Base-by-base conservation (phyloP, 1,139 yeast genomes). In the Taiozyma sp. region DNA sequence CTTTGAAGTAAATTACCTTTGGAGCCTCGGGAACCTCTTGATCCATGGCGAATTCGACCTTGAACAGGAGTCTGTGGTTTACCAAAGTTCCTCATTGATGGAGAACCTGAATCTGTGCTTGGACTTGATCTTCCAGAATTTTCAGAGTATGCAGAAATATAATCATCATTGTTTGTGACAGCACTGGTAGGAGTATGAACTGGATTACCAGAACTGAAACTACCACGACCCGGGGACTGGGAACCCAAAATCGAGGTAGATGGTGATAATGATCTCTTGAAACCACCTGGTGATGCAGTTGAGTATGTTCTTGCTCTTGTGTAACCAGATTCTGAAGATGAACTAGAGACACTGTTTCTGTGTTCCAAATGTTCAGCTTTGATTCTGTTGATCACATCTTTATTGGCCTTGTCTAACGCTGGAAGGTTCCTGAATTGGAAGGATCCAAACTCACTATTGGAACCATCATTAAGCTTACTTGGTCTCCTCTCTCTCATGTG, bases 391-490 rank as follows among this genome's bases (percentile, higher is more conserved):
- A 95, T 88, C 16, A 88, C 91, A 67, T 91, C 98, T 64, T 88
- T 89, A 63, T 95, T 95, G 19, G 97, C 98, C 62, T 87, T 88
- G 61, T 93, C 99, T 55, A 95, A 74, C 5, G 95, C 95, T 13
- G 93, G 84, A 55, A 95, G 71, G 65, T 95, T 95, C 59, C 97
- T 77, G 68, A 88, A 95, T 54, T 88, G 85, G 67, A 95, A 95
- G 3, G 95, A 85, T 0, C 99, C 99, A 76, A 93, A 95, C 60
- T 91, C 98, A 34, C 82, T 80, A 45, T 80, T 74, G 19, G 43
- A 51, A 2, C 77, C 69, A 56, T 89, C 97, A 48, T 85, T 86
- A 53, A 88, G 68, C 56, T 88, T 73, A 65, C 87, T 74, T 49
- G 86, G 76, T 61, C 93, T 66, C 66, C 89, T 68, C 55, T 84